These are phyloP conservation scores for Penicillium goetzii DNA, from an alignment of 495 filamentous ascomycete species.

Conservation along the genomic window DNA sequence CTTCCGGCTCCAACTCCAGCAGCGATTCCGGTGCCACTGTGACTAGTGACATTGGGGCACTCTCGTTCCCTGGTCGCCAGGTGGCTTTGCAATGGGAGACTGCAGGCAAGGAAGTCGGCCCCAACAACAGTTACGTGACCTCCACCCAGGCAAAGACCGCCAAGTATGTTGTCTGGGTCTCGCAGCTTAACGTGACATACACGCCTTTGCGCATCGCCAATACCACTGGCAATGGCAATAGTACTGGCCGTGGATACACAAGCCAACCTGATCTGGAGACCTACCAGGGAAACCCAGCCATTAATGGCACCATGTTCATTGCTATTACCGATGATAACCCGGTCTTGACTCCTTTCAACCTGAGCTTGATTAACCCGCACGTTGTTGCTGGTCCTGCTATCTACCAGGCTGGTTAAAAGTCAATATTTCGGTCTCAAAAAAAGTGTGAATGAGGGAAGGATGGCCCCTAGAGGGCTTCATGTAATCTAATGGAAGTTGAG, in stretches of 20 bases:
- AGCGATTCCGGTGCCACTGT: constrained; percentile 56
- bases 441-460: neutral
- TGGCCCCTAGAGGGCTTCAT: neutral
- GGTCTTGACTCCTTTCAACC: constrained; percentile 75
- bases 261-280: constrained; percentile 68
- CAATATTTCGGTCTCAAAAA: neutral
- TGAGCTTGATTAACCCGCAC: constrained; percentile 73
- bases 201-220: constrained; percentile 61
- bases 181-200: constrained; percentile 87
- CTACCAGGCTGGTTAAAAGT: constrained; percentile 76
- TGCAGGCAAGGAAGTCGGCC: constrained; percentile 71
- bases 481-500: neutral
- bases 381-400: constrained; percentile 73
- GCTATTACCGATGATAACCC: constrained; percentile 72
- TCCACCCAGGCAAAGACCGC: constrained; percentile 59
- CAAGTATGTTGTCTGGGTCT: constrained; percentile 73
- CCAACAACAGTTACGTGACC: constrained; percentile 82
- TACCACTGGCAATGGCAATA: constrained; percentile 34
- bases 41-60: constrained; percentile 65
- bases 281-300: constrained; percentile 65
- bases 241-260: constrained; percentile 55
- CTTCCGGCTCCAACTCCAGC: constrained; percentile 37
- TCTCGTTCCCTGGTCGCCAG: constrained; percentile 76
- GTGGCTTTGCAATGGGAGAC: constrained; percentile 74
- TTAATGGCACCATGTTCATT: constrained; percentile 82